Conservation (phyloP, 2,329 filamentous ascomycete genomes). For the Fusarium veterinarium region DNA sequence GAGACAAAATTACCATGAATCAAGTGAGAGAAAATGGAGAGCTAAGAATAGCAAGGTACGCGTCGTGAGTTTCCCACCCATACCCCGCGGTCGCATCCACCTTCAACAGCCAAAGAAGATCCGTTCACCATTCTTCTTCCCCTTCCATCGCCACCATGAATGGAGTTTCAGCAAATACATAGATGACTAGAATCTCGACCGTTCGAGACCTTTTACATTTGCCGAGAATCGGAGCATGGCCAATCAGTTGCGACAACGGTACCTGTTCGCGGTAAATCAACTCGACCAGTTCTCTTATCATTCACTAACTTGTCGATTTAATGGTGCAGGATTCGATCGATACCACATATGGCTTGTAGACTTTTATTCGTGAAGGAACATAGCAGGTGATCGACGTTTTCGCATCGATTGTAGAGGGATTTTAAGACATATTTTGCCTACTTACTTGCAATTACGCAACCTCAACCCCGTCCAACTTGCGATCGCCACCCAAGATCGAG, state of each 20-base stretch:
- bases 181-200: neutral
- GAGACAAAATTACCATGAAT: neutral
- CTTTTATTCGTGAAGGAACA: neutral
- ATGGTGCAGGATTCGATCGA: conserved; percentile 1
- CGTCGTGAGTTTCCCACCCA: neutral
- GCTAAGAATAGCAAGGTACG: conserved; percentile 3
- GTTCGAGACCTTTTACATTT: neutral
- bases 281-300: neutral
- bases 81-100: conserved; percentile 2
- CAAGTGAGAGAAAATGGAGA: neutral
- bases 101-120: neutral
- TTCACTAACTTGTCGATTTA: neutral
- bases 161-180: neutral
- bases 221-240: conserved; percentile 1
- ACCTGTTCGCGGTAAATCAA: conserved; percentile 1
- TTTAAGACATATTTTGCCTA: neutral
- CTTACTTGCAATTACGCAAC: neutral
- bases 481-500: neutral
- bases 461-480: neutral
- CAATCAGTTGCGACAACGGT: neutral
- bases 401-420: neutral
- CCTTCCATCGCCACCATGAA: conserved; percentile 2
- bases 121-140: neutral
- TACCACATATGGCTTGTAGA: neutral
- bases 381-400: neutral